Evolutionary conservation across 345 rosid genomes (phyloP).

Genomic region (Balakata baccata): DNA sequence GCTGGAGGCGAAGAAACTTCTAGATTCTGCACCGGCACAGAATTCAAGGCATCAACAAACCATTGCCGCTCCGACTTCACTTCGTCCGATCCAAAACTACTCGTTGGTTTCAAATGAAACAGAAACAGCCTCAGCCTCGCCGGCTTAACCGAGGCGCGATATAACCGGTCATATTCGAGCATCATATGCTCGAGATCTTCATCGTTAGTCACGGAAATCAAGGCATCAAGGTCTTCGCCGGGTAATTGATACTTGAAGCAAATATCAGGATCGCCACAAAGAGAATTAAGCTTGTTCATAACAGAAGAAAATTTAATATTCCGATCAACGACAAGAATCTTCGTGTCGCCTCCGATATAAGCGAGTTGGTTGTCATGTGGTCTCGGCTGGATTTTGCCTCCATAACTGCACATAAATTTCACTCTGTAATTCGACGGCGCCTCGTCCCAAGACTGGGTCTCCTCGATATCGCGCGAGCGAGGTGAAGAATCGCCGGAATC

Average conservation of each 20-base stretch:
- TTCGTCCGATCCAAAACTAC: conserved; percentile 11
- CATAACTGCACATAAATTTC: conserved; percentile 64
- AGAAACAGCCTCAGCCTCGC: conserved; percentile 51
- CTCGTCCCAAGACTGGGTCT: conserved; percentile 49
- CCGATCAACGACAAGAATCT: conserved; percentile 56
- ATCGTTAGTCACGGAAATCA: conserved; percentile 62
- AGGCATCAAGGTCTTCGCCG: conserved; percentile 64
- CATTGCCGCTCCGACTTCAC: conserved; percentile 47
- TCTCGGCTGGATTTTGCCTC: conserved; percentile 63
- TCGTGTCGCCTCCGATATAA: conserved; percentile 61
- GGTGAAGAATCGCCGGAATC: conserved; percentile 63
- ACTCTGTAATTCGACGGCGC: conserved; percentile 33
- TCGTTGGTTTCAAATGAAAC: conserved; percentile 21
- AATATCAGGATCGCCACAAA: conserved; percentile 30
- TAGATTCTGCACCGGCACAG: too few species aligned
- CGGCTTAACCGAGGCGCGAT: conserved; percentile 42
- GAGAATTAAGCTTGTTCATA: conserved; percentile 39
- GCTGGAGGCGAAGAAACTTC: too few species aligned
- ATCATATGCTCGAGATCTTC: conserved; percentile 64
- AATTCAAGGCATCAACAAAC: too few species aligned
- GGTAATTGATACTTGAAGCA: conserved; percentile 66
- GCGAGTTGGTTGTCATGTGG: conserved; percentile 57
- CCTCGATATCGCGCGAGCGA: conserved; percentile 60
- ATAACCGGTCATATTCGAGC: conserved; percentile 55
- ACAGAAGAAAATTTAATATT: conserved; percentile 37